A percentile compares a stretch with the other conserved stretches of the same genome.
Conservation (phyloP, 1,284 basidiomycete species). For the Cutaneotrichosporon arboriforme region DNA sequence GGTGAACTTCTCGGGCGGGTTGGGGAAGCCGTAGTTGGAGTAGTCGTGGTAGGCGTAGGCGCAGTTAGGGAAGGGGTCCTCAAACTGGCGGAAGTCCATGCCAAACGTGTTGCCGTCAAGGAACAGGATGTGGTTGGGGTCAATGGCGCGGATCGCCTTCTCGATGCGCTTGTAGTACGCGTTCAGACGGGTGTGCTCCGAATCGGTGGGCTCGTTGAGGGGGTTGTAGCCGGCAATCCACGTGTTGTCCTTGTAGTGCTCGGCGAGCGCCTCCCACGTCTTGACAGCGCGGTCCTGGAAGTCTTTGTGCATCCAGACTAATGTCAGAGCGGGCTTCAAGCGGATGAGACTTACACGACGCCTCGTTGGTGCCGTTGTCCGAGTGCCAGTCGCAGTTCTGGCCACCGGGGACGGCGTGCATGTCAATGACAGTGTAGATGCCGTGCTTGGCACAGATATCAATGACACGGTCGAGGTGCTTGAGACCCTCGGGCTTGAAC, state of each 20-base stretch:
- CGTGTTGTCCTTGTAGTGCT: conserved; percentile 59
- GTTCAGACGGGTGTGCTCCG: conserved; percentile 51
- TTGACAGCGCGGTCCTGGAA: conserved; percentile 66
- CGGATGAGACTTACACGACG: conserved; percentile 28
- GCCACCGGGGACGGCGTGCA: conserved; percentile 45
- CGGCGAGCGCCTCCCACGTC: conserved; percentile 64
- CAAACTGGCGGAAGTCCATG: conserved; percentile 65
- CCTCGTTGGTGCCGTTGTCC: conserved; percentile 36
- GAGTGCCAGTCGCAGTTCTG: conserved; percentile 47
- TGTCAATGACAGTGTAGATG: conserved; percentile 47
- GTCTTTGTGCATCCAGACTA: conserved; percentile 68
- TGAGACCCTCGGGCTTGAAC: conserved; percentile 34
- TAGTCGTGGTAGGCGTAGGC: conserved; percentile 71
- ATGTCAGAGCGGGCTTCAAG: conserved; percentile 6
- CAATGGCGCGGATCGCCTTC: conserved; percentile 61
- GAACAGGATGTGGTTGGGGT: conserved; percentile 57
- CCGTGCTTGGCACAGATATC: conserved; percentile 41
- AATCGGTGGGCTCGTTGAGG: conserved; percentile 69
- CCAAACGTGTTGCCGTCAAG: conserved; percentile 61
- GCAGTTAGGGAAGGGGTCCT: conserved; percentile 17
- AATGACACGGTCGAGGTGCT: conserved; percentile 34
- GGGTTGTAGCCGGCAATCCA: conserved; percentile 65
- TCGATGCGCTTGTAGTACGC: conserved; percentile 61
- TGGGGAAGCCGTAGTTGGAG: conserved; percentile 59
- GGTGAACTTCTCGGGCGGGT: conserved; percentile 52